phyloP scores from a whole-genome alignment of 2,329 filamentous ascomycete genomes.

The Aspergillus novofumigatus region DNA sequence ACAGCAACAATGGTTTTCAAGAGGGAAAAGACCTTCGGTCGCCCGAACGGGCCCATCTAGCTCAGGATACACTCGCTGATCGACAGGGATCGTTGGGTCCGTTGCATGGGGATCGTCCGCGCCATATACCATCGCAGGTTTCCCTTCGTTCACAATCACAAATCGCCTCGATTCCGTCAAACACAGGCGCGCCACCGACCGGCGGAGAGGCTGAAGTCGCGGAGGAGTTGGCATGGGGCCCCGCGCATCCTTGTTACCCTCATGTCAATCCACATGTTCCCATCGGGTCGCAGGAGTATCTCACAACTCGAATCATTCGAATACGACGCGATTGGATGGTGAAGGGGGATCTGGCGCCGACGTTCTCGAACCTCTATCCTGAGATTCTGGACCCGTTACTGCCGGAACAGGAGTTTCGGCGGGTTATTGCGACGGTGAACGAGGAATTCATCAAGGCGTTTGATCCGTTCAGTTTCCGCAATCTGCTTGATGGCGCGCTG shows the following conservation, averaged over 20 bases:
- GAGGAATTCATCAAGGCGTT: slow-evolving; percentile 71
- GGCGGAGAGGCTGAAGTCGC: slow-evolving; percentile 53
- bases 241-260: slow-evolving; percentile 88
- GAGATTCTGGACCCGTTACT: slow-evolving; percentile 89
- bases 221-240: slow-evolving; percentile 80
- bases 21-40: slow-evolving; percentile 26
- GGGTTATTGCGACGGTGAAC: slow-evolving; percentile 78
- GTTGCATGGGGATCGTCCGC: slow-evolving; percentile 25
- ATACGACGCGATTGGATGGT: slow-evolving; percentile 89
- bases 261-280: slow-evolving; percentile 91
- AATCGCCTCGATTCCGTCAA: slow-evolving; percentile 36
- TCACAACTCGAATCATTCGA: slow-evolving; percentile 81
- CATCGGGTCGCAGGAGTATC: slow-evolving; percentile 66
- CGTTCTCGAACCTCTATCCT: slow-evolving; percentile 92
- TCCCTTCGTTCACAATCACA: slow-evolving; percentile 40
- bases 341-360: slow-evolving; percentile 82
- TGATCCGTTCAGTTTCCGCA: slow-evolving; percentile 70
- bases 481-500: slow-evolving; percentile 73
- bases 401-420: slow-evolving; percentile 79
- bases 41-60: slow-evolving; percentile 28
- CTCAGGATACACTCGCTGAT: slow-evolving; percentile 17
- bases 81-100: not conserved
- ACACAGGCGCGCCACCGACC: slow-evolving; percentile 27
- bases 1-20: slow-evolving; percentile 21
- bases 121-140: slow-evolving; percentile 38